Base-by-base conservation (phyloP, 2,329 filamentous ascomycete species). In the Aspergillus vadensis region DNA sequence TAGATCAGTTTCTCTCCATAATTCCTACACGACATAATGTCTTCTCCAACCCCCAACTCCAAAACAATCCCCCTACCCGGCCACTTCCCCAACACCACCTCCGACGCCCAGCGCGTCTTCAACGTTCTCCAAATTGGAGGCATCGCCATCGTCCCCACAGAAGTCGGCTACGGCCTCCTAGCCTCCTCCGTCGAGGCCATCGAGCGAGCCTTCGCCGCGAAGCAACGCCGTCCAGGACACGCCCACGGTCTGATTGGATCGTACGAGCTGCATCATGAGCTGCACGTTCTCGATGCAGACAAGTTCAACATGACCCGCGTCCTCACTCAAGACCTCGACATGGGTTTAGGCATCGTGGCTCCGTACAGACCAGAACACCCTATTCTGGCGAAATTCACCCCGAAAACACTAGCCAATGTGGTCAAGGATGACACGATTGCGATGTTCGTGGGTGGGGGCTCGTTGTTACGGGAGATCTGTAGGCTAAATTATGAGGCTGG, bases 101-200 rank as follows among this genome's bases (percentile, higher is more conserved):
- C 32, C 2, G 66, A 68, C 52, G 65, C 65, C 9, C 36, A 17
- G 2, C 15, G 23, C 5, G 39, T 57, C 14, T 63, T 59, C 25
- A 1, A 62, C 9, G 43, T 56, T 32, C 64, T 69, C 32, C 19
- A 65, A 53, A 19, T 55, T 7, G 69, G 69, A 14, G 68, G 68
- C 3, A 58, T 71, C 2, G 62, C 60, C 38, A 63, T 71, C 12
- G 39, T 65, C 32, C 70, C 70, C 6, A 66, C 68, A 5, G 67
- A 69, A 19, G 65, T 71, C 8, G 70, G 69, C 57, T 72, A 71
- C 48, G 67, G 43, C 10, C 32, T 72, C 2, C 59, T 71, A 50
- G 54, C 66, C 5, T 51, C 55, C 2, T 63, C 61, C 7, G 43
- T 50, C 1, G 62, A 61, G 36, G 65, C 58, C 2, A 61, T 71